Percentiles rank a stretch among this genome's conserved stretches.
Evolutionary conservation across 352 stramenopile genomes (phyloP).

Genomic region (Globisporangium uncinulatum): DNA sequence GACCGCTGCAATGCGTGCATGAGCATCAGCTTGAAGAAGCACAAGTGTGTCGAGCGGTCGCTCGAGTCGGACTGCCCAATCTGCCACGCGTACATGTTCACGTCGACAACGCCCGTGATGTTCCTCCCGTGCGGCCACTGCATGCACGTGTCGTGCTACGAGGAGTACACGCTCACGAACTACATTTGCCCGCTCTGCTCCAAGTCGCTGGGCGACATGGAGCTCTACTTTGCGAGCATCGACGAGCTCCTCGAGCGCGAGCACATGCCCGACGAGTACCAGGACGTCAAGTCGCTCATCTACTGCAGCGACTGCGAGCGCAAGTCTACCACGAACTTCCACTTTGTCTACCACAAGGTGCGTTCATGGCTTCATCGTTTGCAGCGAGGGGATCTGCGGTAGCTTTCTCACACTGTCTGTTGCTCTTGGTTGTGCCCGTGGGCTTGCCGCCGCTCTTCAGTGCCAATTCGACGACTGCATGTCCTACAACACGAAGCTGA

Average conservation of each 20-base stretch:
- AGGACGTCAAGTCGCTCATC: constrained; percentile 66
- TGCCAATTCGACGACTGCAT: constrained; percentile 72
- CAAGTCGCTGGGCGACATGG: constrained; percentile 94
- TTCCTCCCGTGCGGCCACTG: constrained; percentile 94
- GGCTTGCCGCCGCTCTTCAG: constrained; percentile 14
- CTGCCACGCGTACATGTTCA: constrained; percentile 95
- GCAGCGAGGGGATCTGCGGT: no score
- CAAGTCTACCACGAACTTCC: constrained; percentile 78
- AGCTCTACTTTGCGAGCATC: constrained; percentile 82
- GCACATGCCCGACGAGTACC: constrained; percentile 75
- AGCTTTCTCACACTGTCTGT: background rate
- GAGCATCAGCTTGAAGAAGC: constrained; percentile 83
- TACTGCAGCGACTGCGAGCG: constrained; percentile 86
- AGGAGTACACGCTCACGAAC: constrained; percentile 91
- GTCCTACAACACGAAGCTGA: constrained; percentile 85
- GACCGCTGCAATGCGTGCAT: constrained; percentile 98
- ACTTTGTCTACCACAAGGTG: constrained; percentile 88
- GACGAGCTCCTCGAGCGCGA: constrained; percentile 77
- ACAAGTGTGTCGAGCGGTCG: constrained; percentile 93
- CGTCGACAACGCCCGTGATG: constrained; percentile 93
- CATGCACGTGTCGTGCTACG: constrained; percentile 95
- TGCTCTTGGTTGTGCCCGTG: background rate
- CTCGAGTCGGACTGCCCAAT: constrained; percentile 95
- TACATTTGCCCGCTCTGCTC: constrained; percentile 95
- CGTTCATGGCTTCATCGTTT: no score